phyloP scores from a whole-genome alignment of 2,329 filamentous ascomycete species.

The Cladosporium sp. region DNA sequence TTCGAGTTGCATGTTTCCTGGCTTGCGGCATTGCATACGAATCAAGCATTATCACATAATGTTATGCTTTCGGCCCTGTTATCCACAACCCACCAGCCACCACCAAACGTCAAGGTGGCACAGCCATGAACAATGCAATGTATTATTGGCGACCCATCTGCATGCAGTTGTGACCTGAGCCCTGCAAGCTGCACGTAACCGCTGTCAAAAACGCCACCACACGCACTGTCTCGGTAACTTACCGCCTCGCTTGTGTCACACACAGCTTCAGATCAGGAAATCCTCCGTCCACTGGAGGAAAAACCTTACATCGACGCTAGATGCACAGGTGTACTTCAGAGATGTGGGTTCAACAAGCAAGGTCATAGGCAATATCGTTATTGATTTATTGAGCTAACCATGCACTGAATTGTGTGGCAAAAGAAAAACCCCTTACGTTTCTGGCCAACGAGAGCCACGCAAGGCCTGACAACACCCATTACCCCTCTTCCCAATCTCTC shows the following conservation, averaged over 20 bases:
- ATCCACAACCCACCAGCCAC: neutral
- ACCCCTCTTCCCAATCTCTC: slow-evolving; percentile 6
- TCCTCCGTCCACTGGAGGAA: neutral
- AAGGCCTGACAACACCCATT: slow-evolving; percentile 9
- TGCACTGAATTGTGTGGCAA: slow-evolving; percentile 8
- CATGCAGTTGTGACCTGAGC: neutral
- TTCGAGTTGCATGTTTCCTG: neutral
- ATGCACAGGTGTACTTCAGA: neutral
- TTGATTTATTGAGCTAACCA: neutral
- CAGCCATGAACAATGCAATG: neutral
- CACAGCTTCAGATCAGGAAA: neutral
- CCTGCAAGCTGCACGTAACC: neutral
- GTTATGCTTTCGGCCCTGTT: neutral
- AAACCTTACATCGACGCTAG: neutral
- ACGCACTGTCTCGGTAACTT: neutral
- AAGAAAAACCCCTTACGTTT: slow-evolving; percentile 5
- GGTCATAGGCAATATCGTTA: neutral
- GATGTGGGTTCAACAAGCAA: slow-evolving; percentile 3
- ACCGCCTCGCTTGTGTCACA: slow-evolving; percentile 2
- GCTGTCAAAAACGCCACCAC: slow-evolving; percentile 5
- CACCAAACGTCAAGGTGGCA: neutral
- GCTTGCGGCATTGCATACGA: neutral
- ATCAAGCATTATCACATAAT: neutral
- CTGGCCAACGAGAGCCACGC: neutral
- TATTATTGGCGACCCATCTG: neutral